These are phyloP conservation scores for Elsinoe australis DNA, from an alignment of 2,329 filamentous ascomycete genomes.

Conservation along the genomic window DNA sequence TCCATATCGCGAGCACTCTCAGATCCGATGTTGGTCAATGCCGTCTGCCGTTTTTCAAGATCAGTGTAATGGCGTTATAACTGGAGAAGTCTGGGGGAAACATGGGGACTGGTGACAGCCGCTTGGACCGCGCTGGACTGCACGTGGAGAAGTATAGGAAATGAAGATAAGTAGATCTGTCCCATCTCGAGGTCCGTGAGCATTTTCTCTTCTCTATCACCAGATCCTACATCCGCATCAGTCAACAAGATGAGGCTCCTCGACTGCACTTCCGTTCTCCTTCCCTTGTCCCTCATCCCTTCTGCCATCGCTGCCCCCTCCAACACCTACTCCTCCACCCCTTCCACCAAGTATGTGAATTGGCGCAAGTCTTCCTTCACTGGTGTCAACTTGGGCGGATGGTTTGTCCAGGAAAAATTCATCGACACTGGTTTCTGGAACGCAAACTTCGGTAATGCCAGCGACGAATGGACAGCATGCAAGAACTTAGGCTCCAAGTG, in stretches of 20 bases:
- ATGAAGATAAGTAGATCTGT: background rate
- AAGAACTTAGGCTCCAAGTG: constrained; percentile 23
- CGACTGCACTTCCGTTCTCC: constrained; percentile 6
- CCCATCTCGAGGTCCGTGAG: background rate
- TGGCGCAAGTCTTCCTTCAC: constrained; percentile 21
- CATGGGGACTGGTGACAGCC: no score
- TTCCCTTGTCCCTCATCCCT: constrained; percentile 3
- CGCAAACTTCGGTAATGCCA: constrained; percentile 25
- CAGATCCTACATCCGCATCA: background rate
- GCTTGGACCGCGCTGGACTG: no score
- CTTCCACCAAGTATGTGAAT: constrained; percentile 8
- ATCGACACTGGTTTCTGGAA: constrained; percentile 32
- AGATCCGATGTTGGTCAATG: no score
- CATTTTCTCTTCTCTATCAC: background rate
- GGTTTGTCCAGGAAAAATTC: constrained; percentile 33
- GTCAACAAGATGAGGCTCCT: constrained; percentile 6
- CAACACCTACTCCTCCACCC: background rate
- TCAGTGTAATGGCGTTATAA: no score
- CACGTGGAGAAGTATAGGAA: no score
- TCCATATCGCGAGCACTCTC: no score
- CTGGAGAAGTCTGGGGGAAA: no score
- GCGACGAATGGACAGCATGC: constrained; percentile 36
- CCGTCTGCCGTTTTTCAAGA: no score
- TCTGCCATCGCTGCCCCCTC: background rate
- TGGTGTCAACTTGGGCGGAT: constrained; percentile 33